Conservation (phyloP, 306 rosid genomes). For the Gleditsia sinensis region DNA sequence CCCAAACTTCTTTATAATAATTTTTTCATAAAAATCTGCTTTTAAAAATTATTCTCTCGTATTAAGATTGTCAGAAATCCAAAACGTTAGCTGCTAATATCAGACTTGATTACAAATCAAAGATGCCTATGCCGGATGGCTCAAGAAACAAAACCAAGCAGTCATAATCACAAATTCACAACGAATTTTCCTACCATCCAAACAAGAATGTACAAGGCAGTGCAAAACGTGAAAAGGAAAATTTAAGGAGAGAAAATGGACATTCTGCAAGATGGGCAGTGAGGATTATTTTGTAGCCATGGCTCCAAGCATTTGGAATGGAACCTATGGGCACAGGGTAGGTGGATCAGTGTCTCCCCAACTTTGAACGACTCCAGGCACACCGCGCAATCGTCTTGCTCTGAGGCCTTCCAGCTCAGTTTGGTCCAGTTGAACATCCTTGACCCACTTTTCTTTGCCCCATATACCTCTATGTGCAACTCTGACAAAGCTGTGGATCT, state of each 20-base stretch:
- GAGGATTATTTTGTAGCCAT: conserved; percentile 68
- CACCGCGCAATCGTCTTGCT: conserved; percentile 70
- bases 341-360: conserved; percentile 56
- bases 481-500: conserved; percentile 32
- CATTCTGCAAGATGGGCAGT: conserved; percentile 90
- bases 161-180: background rate
- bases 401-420: conserved; percentile 62
- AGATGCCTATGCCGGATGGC: background rate
- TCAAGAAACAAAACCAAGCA: conserved; percentile 24
- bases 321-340: conserved; percentile 83
- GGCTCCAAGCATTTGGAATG: conserved; percentile 77
- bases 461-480: conserved; percentile 46
- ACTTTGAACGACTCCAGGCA: conserved; percentile 63
- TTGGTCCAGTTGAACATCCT: conserved; percentile 67
- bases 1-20: too few relatives aligned
- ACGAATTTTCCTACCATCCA: background rate
- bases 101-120: background rate
- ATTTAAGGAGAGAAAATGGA: conserved; percentile 28
- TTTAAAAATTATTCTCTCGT: too few relatives aligned
- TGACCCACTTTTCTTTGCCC: conserved; percentile 51
- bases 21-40: too few relatives aligned
- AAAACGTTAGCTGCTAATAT: background rate
- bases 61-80: too few relatives aligned
- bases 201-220: background rate
- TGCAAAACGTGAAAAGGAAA: background rate